Percentiles rank a stretch among this genome's conserved stretches.
Evolutionary conservation across 2,329 filamentous ascomycete genomes (phyloP).

Genomic region (Penicillium olsonii): DNA sequence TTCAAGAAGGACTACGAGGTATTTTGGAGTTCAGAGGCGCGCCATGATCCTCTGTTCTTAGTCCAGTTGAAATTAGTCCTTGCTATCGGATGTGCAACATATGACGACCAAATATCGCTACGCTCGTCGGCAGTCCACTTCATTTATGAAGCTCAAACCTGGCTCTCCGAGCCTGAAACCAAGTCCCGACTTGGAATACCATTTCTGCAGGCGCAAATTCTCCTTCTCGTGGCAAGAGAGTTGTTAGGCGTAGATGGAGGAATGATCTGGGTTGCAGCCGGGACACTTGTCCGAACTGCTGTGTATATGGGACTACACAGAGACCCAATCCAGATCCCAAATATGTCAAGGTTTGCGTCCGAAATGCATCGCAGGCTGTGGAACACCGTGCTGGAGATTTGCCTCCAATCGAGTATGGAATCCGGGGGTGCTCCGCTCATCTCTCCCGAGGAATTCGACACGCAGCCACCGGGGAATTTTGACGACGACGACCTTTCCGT

Average conservation of each 20-base stretch:
- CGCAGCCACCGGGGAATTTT: slow-evolving; percentile 40
- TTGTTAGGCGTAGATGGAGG: slow-evolving; percentile 35
- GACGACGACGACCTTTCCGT: slow-evolving; percentile 42
- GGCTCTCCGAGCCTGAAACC: slow-evolving; percentile 55
- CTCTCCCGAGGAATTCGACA: slow-evolving; percentile 39
- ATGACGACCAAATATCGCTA: slow-evolving; percentile 55
- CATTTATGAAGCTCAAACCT: slow-evolving; percentile 60
- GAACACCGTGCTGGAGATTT: slow-evolving; percentile 39
- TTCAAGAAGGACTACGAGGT: slow-evolving; percentile 59
- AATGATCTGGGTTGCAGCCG: slow-evolving; percentile 41
- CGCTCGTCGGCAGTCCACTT: slow-evolving; percentile 53
- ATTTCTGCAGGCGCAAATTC: slow-evolving; percentile 50
- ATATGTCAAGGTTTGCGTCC: slow-evolving; percentile 16
- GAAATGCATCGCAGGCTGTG: slow-evolving; percentile 35
- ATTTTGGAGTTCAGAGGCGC: slow-evolving; percentile 44
- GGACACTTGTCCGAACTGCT: slow-evolving; percentile 40
- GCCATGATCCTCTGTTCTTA: slow-evolving; percentile 48
- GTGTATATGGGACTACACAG: slow-evolving; percentile 45
- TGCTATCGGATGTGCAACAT: slow-evolving; percentile 56
- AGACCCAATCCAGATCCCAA: slow-evolving; percentile 38
- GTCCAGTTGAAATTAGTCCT: slow-evolving; percentile 61
- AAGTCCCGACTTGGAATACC: slow-evolving; percentile 55
- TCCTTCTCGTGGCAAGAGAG: slow-evolving; percentile 43
- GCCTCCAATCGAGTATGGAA: slow-evolving; percentile 39
- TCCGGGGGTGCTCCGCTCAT: slow-evolving; percentile 40